Percentiles rank a stretch among this genome's conserved stretches.
Conservation (phyloP, 2,329 filamentous ascomycete genomes). For the Penicillium palitans region DNA sequence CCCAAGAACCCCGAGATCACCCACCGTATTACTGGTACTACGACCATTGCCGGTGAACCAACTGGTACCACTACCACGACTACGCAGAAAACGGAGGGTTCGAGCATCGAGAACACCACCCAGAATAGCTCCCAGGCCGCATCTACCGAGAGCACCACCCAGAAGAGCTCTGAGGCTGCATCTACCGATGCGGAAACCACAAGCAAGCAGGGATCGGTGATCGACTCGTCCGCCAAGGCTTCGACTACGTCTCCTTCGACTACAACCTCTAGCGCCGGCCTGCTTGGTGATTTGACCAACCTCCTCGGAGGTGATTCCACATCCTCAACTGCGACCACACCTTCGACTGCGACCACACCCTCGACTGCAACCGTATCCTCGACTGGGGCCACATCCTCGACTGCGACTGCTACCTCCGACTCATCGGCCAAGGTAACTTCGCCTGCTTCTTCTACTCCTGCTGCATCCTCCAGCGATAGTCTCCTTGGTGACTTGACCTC, state of each 20-base stretch:
- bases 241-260: conserved; percentile 2
- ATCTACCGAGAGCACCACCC: not conserved
- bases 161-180: conserved; percentile 1
- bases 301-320: not conserved
- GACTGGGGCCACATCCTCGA: not conserved
- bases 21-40: conserved; percentile 23
- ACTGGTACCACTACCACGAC: conserved; percentile 11
- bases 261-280: not conserved
- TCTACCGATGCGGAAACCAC: conserved; percentile 4
- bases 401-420: not conserved
- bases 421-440: not conserved
- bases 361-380: not conserved
- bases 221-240: conserved; percentile 3
- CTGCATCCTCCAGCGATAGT: conserved; percentile 4
- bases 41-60: conserved; percentile 13
- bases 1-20: conserved; percentile 14
- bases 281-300: not conserved
- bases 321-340: not conserved
- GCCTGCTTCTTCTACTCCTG: not conserved
- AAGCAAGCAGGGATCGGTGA: not conserved
- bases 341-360: not conserved
- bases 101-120: not conserved
- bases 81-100: conserved; percentile 3
- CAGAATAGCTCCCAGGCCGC: not conserved
- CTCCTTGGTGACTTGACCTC: conserved; percentile 12